Evolutionary conservation across 2,329 filamentous ascomycete genomes (phyloP).

Genomic region (Arthrobotrys entomopaga): DNA sequence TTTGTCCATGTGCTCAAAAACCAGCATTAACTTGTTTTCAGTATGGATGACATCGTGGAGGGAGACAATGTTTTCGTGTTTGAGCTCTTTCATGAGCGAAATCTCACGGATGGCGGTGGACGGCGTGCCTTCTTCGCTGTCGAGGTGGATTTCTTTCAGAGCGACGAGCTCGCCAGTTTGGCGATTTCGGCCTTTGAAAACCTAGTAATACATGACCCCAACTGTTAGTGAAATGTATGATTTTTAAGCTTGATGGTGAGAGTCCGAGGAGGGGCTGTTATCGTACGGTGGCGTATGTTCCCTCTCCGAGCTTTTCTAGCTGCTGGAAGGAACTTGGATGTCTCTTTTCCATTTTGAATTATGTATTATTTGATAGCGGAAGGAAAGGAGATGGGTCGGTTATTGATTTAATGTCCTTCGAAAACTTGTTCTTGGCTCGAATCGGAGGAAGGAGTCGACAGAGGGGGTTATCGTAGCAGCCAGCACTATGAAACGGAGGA

Average conservation of each 20-base stretch:
- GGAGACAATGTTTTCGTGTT: slow-evolving; percentile 97
- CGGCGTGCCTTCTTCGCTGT: slow-evolving; percentile 96
- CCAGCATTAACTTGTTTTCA: slow-evolving; percentile 99
- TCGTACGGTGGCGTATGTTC: slow-evolving; percentile 94
- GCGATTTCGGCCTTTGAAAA: slow-evolving; percentile 97
- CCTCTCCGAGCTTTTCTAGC: slow-evolving; percentile 97
- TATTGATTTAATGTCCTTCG: slow-evolving; percentile 2
- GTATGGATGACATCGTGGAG: slow-evolving; percentile 99
- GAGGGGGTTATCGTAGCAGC: slow-evolving; percentile 25
- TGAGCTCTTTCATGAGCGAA: slow-evolving; percentile 98
- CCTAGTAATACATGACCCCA: slow-evolving; percentile 66
- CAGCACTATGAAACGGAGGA: slow-evolving; percentile 26
- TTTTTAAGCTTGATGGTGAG: slow-evolving; percentile 7
- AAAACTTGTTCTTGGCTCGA: not conserved
- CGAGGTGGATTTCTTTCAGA: slow-evolving; percentile 97
- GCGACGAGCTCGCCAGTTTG: slow-evolving; percentile 97
- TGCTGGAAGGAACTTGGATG: slow-evolving; percentile 98
- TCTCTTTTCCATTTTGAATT: slow-evolving; percentile 70
- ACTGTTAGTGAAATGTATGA: slow-evolving; percentile 13
- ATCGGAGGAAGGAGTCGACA: slow-evolving; percentile 28
- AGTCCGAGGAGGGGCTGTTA: slow-evolving; percentile 4
- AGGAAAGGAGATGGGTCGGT: not conserved
- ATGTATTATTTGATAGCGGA: not conserved
- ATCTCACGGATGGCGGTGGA: slow-evolving; percentile 98
- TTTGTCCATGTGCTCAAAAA: slow-evolving; percentile 99